Base-by-base conservation (phyloP, 352 stramenopile species). In the Phytopythium litorale region DNA sequence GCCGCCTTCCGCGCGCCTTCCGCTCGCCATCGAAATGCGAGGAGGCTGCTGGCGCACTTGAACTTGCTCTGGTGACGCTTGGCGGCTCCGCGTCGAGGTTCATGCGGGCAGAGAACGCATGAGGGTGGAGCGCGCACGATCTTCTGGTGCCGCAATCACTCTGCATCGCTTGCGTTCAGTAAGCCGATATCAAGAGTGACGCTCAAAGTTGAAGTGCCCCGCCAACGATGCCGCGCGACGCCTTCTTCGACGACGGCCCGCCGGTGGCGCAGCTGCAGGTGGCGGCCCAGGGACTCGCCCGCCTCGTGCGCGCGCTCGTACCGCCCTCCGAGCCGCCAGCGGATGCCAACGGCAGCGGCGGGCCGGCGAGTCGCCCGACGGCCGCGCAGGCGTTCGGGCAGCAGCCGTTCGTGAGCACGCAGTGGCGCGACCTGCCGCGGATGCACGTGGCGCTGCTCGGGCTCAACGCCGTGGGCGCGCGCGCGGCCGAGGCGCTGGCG, bases 231-330 rank as follows among this genome's bases (percentile, higher is more conserved):
- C 54, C 73, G 58, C 66, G 68, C 43, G 73, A 81, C 51, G 63
- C 68, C 18, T 78, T 81, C 58, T 70, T 66, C 52, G 70, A 82
- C 55, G 73, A 82, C 56, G 71, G 73, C 11, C 71, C 73, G 37
- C 71, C 71, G 37, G 71, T 82, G 61, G 59, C 65, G 46, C 71
- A 78, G 59, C 65, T 80, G 3, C 74, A 80, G 48, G 71, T 66
- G 4, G 73, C 73, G 19, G 63, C 75, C 40, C 66, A 65, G 19
- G 66, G 66, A n/a, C 70, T 80, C 12, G 69, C 79, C 12, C 56
- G 63, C n/a, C 77, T 73, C 48, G 72, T 80, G 46, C 72, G 71
- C 23, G 38, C 62, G 42, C 49, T 65, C 7, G 60, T 78, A 12
- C 65, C 58, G 1, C 6, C 56, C 7, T 19, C 33, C 3, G 33